Conservation (phyloP, 2,329 filamentous ascomycete species). For the Colletotrichum lupini region DNA sequence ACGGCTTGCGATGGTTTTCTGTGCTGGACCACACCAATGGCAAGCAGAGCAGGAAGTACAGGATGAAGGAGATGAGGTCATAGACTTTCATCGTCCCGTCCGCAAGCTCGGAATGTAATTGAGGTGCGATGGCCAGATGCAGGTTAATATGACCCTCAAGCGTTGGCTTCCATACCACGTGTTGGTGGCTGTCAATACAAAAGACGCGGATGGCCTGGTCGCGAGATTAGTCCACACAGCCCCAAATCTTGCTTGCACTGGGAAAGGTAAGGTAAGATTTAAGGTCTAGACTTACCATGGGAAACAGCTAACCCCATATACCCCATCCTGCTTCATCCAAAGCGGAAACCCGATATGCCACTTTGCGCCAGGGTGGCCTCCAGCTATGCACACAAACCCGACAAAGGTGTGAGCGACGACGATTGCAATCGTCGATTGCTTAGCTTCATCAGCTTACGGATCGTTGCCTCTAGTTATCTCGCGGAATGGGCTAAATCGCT, state of each 20-base stretch:
- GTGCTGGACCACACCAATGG: slow-evolving; percentile 37
- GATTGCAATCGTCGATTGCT: slow-evolving; percentile 37
- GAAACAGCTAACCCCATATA: slow-evolving; percentile 39
- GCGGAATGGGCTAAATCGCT: neutral
- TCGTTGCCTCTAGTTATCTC: too few species aligned
- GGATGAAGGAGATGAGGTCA: slow-evolving; percentile 35
- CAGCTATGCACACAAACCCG: slow-evolving; percentile 36
- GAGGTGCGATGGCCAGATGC: slow-evolving; percentile 36
- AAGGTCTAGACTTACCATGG: slow-evolving; percentile 16
- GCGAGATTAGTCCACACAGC: neutral
- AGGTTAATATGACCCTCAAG: slow-evolving; percentile 30
- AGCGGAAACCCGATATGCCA: slow-evolving; percentile 40
- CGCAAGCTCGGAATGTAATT: slow-evolving; percentile 25
- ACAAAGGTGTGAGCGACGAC: slow-evolving; percentile 36
- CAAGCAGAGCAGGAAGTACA: slow-evolving; percentile 37
- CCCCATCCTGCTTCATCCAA: slow-evolving; percentile 40
- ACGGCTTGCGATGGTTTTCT: slow-evolving; percentile 38
- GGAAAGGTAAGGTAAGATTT: neutral
- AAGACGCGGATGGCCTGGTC: slow-evolving; percentile 26
- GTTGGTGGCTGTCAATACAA: slow-evolving; percentile 38
- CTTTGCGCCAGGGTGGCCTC: slow-evolving; percentile 39
- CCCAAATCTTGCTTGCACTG: neutral
- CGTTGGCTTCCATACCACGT: slow-evolving; percentile 39
- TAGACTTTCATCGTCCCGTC: slow-evolving; percentile 24
- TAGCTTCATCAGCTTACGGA: neutral